Evolutionary conservation across 2,329 filamentous ascomycete species (phyloP).

Genomic region (Verticillium zaregamsianum): DNA sequence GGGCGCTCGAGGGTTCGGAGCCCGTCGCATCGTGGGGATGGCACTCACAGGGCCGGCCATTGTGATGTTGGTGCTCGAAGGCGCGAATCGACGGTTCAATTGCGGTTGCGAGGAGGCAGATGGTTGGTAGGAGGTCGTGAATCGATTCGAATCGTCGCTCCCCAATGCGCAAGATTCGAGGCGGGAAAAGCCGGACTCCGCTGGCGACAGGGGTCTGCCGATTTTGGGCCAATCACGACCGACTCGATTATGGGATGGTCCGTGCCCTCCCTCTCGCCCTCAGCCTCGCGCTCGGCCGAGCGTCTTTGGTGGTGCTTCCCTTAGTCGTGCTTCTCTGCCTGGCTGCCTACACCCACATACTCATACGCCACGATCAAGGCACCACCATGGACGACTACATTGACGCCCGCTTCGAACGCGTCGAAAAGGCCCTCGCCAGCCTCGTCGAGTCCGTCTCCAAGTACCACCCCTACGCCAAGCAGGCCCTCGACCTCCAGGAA

Average conservation of each 20-base stretch:
- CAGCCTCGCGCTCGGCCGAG: slow-evolving; percentile 1
- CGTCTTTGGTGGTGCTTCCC: too few relatives aligned
- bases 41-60: slow-evolving; percentile 37
- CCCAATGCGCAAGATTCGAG: slow-evolving; percentile 13
- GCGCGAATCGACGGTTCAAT: slow-evolving; percentile 28
- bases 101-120: slow-evolving; percentile 20
- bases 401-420: slow-evolving; percentile 58
- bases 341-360: too few relatives aligned
- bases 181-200: slow-evolving; percentile 14
- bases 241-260: neutral
- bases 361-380: too few relatives aligned
- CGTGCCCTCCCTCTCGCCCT: neutral
- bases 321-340: too few relatives aligned
- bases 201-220: slow-evolving; percentile 2
- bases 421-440: slow-evolving; percentile 62
- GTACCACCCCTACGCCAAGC: slow-evolving; percentile 69
- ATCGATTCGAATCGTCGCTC: neutral
- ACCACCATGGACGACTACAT: slow-evolving; percentile 61
- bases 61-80: slow-evolving; percentile 27
- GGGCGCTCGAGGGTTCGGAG: neutral
- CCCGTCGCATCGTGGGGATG: neutral
- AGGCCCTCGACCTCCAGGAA: slow-evolving; percentile 64
- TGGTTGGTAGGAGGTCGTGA: slow-evolving; percentile 8
- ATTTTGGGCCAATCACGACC: slow-evolving; percentile 6
- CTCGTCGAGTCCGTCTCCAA: slow-evolving; percentile 78